Conservation (phyloP, 768 basidiomycete species). For the Kwoniella sp. region DNA sequence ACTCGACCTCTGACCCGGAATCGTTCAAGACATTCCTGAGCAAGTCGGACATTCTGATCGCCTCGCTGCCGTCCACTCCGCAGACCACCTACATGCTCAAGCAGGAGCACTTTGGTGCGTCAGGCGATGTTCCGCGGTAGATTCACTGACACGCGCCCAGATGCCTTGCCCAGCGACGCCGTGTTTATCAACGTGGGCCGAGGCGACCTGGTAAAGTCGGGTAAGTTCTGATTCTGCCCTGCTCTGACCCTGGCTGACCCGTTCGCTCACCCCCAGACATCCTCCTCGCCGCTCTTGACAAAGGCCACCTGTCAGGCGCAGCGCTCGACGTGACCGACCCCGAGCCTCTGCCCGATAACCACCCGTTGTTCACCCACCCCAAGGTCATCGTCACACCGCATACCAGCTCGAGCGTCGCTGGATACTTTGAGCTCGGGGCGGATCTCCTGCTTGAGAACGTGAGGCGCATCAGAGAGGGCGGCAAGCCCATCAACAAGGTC, state of each 20-base stretch:
- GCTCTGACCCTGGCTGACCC: not conserved
- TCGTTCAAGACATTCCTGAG: slow-evolving; percentile 46
- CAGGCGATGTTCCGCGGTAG: not conserved
- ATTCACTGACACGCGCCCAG: slow-evolving; percentile 2
- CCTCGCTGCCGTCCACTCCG: slow-evolving; percentile 45
- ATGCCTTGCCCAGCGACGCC: slow-evolving; percentile 40
- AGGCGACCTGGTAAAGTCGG: slow-evolving; percentile 48
- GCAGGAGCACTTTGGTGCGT: slow-evolving; percentile 41
- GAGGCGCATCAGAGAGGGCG: slow-evolving; percentile 34
- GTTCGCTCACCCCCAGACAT: slow-evolving; percentile 19
- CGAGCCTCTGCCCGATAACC: slow-evolving; percentile 49
- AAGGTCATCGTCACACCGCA: slow-evolving; percentile 51
- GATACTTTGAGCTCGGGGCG: slow-evolving; percentile 42
- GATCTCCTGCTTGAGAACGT: slow-evolving; percentile 48
- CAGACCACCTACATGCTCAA: slow-evolving; percentile 36
- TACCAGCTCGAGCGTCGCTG: slow-evolving; percentile 43
- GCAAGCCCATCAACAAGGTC: slow-evolving; percentile 35
- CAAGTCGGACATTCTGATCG: slow-evolving; percentile 45
- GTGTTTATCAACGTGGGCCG: slow-evolving; percentile 51
- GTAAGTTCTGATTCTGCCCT: slow-evolving; percentile 20
- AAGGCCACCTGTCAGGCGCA: slow-evolving; percentile 27
- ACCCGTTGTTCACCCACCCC: slow-evolving; percentile 48
- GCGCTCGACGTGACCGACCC: slow-evolving; percentile 51
- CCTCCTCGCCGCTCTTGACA: slow-evolving; percentile 25
- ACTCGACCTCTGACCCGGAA: slow-evolving; percentile 34